A percentile compares a stretch with the other conserved stretches of the same genome.
phyloP scores from a whole-genome alignment of 2,329 filamentous ascomycete genomes.

The Calonectria fujianensis region DNA sequence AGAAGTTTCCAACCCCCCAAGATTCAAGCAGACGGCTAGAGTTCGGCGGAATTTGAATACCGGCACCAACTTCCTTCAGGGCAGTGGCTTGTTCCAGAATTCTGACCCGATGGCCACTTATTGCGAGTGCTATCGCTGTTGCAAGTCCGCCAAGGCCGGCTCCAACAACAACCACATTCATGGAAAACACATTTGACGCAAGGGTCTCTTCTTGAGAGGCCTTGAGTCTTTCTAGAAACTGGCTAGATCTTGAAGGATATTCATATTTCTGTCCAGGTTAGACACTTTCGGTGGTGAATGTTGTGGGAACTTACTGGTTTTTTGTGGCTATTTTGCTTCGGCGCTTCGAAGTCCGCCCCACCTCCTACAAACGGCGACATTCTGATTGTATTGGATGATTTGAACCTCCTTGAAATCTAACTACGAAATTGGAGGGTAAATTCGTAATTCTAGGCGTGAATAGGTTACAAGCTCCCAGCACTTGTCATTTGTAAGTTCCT shows the following conservation, averaged over 20 bases:
- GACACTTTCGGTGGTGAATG: neutral
- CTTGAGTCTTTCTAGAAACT: conserved; percentile 20
- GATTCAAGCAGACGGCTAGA: conserved; percentile 55
- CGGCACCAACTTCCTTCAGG: conserved; percentile 62
- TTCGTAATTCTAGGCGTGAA: neutral
- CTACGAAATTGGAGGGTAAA: neutral
- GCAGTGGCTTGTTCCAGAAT: conserved; percentile 63
- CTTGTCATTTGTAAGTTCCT: conserved; percentile 9
- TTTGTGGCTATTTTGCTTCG: neutral
- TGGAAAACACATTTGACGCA: neutral
- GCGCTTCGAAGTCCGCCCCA: neutral
- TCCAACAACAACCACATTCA: conserved; percentile 57
- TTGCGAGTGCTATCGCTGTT: conserved; percentile 61
- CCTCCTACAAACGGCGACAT: conserved; percentile 12
- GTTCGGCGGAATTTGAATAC: conserved; percentile 60
- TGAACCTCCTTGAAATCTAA: neutral
- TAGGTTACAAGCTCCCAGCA: neutral
- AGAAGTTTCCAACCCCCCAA: conserved; percentile 55
- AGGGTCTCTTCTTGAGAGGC: neutral
- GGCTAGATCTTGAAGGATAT: conserved; percentile 32
- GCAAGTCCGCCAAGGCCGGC: conserved; percentile 65
- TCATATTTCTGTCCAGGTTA: conserved; percentile 3
- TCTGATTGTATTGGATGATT: neutral
- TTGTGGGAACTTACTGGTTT: neutral
- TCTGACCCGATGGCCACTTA: conserved; percentile 61